A percentile compares a stretch with the other conserved stretches of the same genome.
These are phyloP conservation scores for Acorus calamus DNA, from an alignment of 106 monocot genomes.

Conservation along the genomic window DNA sequence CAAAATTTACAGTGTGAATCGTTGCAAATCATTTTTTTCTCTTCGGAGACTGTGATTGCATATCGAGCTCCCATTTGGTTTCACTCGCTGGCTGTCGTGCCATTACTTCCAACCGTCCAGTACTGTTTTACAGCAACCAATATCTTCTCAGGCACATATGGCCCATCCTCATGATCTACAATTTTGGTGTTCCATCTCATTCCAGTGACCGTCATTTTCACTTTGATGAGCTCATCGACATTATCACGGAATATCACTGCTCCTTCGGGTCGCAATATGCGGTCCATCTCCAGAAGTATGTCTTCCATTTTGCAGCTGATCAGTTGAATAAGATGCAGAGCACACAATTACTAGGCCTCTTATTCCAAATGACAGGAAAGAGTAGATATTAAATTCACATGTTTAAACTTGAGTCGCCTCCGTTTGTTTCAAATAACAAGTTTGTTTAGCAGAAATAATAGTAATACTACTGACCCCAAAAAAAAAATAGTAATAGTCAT, in stretches of 20 bases:
- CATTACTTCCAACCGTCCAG: slow-evolving; percentile 22
- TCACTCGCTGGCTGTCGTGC: slow-evolving; percentile 1
- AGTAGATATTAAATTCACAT: no score
- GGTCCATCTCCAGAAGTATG: slow-evolving; percentile 41
- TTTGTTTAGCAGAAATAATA: no score
- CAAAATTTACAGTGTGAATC: no score
- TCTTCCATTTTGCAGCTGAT: slow-evolving; percentile 42
- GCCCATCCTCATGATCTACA: slow-evolving; percentile 38
- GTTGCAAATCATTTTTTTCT: no score
- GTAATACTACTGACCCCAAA: no score
- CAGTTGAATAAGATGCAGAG: slow-evolving; percentile 4
- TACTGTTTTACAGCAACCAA: slow-evolving; percentile 32
- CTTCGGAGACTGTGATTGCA: no score
- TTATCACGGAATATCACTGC: slow-evolving; percentile 33
- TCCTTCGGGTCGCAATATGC: slow-evolving; percentile 41
- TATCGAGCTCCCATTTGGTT: no score
- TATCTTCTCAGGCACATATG: slow-evolving; percentile 29
- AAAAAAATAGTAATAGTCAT: no score
- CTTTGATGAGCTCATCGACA: slow-evolving; percentile 29
- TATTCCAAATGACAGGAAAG: no score
- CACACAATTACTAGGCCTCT: no score
- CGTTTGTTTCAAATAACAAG: no score
- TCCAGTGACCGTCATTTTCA: slow-evolving; percentile 16
- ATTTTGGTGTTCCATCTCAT: slow-evolving; percentile 37
- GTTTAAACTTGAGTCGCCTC: no score